Conservation (phyloP, 2,329 filamentous ascomycete genomes). For the Orbilia oligospora region DNA sequence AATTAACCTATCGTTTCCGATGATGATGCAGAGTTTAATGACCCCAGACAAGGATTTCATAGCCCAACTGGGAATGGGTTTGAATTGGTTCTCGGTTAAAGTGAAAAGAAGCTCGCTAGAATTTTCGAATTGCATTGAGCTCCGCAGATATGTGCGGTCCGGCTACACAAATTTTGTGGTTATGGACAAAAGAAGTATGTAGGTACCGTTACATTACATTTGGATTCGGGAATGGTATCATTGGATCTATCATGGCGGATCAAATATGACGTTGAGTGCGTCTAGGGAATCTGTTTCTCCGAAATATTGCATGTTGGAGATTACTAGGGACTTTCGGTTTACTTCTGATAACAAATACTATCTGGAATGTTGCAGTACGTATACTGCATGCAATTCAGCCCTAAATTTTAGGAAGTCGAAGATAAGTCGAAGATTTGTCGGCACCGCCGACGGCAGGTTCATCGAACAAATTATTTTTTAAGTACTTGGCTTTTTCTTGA, state of each 20-base stretch:
- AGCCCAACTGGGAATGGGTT: not conserved
- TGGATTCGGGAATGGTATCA: not conserved
- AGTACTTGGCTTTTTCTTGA: too few species aligned
- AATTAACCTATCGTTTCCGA: constrained; percentile 20
- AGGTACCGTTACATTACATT: constrained; percentile 1
- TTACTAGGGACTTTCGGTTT: too few species aligned
- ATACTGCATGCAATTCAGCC: too few species aligned
- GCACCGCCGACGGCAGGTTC: not conserved
- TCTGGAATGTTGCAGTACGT: too few species aligned
- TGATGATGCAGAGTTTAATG: not conserved
- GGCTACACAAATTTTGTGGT: not conserved
- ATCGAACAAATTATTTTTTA: not conserved
- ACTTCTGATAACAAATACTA: too few species aligned
- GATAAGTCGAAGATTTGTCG: not conserved
- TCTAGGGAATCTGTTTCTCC: too few species aligned
- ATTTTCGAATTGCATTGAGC: constrained; percentile 20
- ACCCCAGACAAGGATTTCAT: constrained; percentile 4
- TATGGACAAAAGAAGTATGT: not conserved
- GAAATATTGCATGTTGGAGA: too few species aligned
- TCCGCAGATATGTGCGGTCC: constrained; percentile 2
- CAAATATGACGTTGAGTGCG: too few species aligned
- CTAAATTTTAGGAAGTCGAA: not conserved
- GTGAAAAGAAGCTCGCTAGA: constrained; percentile 15
- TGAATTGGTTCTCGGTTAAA: not conserved
- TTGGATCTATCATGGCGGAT: too few species aligned